These are phyloP conservation scores for Trichoderma sp. DNA, from an alignment of 2,329 filamentous ascomycete genomes.

Conservation along the genomic window DNA sequence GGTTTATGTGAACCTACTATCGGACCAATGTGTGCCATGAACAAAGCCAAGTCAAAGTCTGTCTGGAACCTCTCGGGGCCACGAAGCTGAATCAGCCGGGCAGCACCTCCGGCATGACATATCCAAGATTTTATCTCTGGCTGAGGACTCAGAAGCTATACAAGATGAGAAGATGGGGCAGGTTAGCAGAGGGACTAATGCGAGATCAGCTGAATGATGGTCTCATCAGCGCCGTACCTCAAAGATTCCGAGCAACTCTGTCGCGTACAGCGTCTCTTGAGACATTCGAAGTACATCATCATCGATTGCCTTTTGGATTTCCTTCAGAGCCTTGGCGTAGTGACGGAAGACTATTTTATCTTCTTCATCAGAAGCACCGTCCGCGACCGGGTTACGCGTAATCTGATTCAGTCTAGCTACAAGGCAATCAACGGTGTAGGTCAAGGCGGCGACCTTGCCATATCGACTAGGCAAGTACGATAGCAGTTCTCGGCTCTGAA, in stretches of 20 bases:
- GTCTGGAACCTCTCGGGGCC: not conserved
- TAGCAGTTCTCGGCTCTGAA: not conserved
- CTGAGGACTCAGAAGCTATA: not conserved
- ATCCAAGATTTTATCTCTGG: not conserved
- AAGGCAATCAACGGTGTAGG: constrained; percentile 4
- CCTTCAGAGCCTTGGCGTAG: not conserved
- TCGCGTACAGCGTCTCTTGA: not conserved
- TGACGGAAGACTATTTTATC: not conserved
- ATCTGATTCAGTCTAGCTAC: not conserved
- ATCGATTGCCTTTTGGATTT: not conserved
- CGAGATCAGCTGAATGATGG: not conserved
- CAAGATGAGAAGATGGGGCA: too few species aligned
- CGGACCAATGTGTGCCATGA: constrained; percentile 5
- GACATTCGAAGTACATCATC: not conserved
- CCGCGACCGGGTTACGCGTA: not conserved
- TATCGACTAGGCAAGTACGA: not conserved
- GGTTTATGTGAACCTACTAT: not conserved
- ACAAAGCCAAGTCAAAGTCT: not conserved
- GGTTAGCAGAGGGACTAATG: not conserved
- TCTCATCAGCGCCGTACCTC: not conserved
- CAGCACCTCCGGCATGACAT: not conserved
- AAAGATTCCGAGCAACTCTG: not conserved
- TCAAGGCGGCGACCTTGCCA: not conserved
- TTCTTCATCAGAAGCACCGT: not conserved
- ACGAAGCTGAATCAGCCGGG: not conserved